A percentile compares a stretch with the other conserved stretches of the same genome.
phyloP scores from a whole-genome alignment of 305 asterid genomes.

The Coffea humblotiana region DNA sequence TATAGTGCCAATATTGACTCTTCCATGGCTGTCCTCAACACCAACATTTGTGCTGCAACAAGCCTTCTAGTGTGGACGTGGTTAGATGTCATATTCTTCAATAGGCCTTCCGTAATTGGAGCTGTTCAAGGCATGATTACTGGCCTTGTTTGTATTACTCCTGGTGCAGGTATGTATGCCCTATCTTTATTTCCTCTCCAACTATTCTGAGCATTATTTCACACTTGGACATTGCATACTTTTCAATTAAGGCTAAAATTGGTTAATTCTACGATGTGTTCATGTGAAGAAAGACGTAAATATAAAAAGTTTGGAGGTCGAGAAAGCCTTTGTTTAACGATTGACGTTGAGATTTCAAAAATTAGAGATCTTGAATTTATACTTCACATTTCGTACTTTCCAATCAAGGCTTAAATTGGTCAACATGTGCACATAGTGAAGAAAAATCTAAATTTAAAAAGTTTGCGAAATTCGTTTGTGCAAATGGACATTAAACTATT shows the following conservation, averaged over 20 bases:
- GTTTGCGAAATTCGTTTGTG: too few relatives aligned
- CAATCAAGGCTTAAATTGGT: too few relatives aligned
- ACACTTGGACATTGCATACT: background rate
- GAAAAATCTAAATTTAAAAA: too few relatives aligned
- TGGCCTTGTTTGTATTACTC: constrained; percentile 72
- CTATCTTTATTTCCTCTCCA: background rate
- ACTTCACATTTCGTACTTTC: too few relatives aligned
- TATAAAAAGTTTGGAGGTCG: too few relatives aligned
- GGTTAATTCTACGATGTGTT: too few relatives aligned
- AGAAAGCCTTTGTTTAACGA: too few relatives aligned
- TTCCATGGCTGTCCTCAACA: constrained; percentile 65
- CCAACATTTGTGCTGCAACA: constrained; percentile 69
- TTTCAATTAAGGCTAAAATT: background rate
- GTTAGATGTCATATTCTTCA: constrained; percentile 58
- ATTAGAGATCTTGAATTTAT: too few relatives aligned
- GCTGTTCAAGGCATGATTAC: constrained; percentile 75
- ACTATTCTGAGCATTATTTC: background rate
- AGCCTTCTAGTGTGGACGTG: constrained; percentile 69
- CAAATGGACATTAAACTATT: too few relatives aligned
- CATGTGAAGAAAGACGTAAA: too few relatives aligned
- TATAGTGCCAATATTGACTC: constrained; percentile 62
- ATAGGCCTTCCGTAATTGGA: constrained; percentile 61
- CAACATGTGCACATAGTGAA: too few relatives aligned
- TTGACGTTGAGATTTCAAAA: too few relatives aligned
- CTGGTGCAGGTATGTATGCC: constrained; percentile 51